Evolutionary conservation across 2,329 filamentous ascomycete genomes (phyloP).

Genomic region (Fusarium mexicanum): DNA sequence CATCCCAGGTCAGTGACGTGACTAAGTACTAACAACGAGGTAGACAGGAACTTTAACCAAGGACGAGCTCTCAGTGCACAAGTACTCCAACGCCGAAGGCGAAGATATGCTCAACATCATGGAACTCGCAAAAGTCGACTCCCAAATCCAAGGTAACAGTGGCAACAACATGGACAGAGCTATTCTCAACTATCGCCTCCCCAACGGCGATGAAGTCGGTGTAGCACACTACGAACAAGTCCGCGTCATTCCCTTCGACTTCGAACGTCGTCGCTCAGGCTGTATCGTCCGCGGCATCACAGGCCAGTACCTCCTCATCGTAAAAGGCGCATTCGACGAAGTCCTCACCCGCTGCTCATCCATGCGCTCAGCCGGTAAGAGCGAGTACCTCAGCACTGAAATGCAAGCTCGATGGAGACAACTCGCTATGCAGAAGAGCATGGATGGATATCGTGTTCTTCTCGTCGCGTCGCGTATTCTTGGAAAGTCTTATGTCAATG

Average conservation of each 20-base stretch:
- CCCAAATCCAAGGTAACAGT: not conserved
- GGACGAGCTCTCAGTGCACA: not conserved
- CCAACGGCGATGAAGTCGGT: not conserved
- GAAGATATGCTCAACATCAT: not conserved
- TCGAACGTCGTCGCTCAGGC: not conserved
- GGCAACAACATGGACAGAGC: slow-evolving; percentile 8
- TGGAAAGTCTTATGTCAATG: not conserved
- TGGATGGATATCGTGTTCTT: not conserved
- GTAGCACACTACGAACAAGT: not conserved
- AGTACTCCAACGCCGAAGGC: not conserved
- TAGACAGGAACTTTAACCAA: not conserved
- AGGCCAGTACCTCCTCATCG: not conserved
- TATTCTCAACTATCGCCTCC: not conserved
- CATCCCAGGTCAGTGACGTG: accelerated
- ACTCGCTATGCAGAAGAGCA: not conserved
- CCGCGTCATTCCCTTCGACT: not conserved
- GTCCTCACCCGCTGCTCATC: not conserved
- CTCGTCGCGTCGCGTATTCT: not conserved
- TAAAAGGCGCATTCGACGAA: not conserved
- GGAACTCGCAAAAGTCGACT: slow-evolving; percentile 1
- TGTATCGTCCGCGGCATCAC: not conserved
- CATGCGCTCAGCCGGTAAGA: not conserved
- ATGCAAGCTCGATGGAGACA: not conserved
- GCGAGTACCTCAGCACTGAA: not conserved
- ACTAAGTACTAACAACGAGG: accelerated